Evolutionary conservation across 1,139 yeast genomes (phyloP).

Genomic region (Kodamaea ohmeri): DNA sequence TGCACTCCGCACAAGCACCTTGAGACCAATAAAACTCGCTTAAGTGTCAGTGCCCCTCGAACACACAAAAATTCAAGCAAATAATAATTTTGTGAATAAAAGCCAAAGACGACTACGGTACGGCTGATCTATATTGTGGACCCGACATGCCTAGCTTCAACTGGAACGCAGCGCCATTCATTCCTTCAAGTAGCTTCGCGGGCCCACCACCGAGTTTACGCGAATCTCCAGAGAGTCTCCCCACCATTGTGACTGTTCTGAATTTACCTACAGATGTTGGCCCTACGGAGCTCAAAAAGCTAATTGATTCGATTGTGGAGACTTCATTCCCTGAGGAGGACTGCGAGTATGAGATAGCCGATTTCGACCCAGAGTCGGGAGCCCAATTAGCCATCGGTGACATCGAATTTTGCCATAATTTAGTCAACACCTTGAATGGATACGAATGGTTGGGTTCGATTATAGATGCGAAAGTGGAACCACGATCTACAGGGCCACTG

Average conservation of each 20-base stretch:
- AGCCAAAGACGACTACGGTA: background rate
- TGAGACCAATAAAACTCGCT: slow-evolving; percentile 3
- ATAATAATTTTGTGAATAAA: slow-evolving; percentile 1
- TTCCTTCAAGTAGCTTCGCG: slow-evolving; percentile 13
- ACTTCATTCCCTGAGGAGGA: slow-evolving; percentile 13
- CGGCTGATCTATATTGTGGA: slow-evolving; percentile 1
- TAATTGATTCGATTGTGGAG: slow-evolving; percentile 18
- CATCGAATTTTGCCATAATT: slow-evolving; percentile 15
- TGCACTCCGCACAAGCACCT: background rate
- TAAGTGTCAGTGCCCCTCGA: background rate
- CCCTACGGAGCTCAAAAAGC: slow-evolving; percentile 7
- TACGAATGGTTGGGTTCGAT: slow-evolving; percentile 24
- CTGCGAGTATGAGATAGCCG: background rate
- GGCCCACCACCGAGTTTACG: background rate
- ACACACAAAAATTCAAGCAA: slow-evolving; percentile 2
- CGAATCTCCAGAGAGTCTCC: background rate
- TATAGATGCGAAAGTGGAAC: slow-evolving; percentile 19
- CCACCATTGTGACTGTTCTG: background rate
- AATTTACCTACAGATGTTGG: background rate
- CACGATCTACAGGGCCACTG: too few relatives aligned
- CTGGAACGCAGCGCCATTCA: slow-evolving; percentile 28
- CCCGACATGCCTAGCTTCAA: slow-evolving; percentile 13
- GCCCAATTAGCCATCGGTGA: slow-evolving; percentile 17
- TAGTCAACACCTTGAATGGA: slow-evolving; percentile 26
- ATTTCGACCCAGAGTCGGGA: background rate